phyloP scores from a whole-genome alignment of 768 basidiomycete species.

The Calocybe cyanea region DNA sequence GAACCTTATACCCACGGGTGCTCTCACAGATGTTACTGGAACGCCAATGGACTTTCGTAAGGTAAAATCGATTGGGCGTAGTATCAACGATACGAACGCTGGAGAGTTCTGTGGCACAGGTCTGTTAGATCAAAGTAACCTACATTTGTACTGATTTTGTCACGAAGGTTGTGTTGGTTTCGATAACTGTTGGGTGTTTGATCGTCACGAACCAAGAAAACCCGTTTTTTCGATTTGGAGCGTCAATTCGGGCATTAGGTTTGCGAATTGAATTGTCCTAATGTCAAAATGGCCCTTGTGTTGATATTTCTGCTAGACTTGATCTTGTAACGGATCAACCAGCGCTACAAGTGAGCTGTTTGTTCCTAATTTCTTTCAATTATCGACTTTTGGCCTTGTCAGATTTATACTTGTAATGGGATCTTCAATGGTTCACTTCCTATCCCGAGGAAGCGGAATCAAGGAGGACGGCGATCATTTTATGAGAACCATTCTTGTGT shows the following conservation, averaged over 20 bases:
- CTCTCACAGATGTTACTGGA: conserved; percentile 29
- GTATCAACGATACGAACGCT: conserved; percentile 31
- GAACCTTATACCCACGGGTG: conserved; percentile 36
- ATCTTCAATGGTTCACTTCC: conserved; percentile 30
- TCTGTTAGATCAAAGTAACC: conserved; percentile 10
- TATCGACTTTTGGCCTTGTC: not conserved
- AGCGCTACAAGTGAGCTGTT: conserved; percentile 35
- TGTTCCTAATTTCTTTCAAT: not conserved
- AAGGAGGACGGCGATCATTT: conserved; percentile 32
- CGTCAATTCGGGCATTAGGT: conserved; percentile 43
- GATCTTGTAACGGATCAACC: conserved; percentile 42
- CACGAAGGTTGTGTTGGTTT: conserved; percentile 38
- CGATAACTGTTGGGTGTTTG: conserved; percentile 46
- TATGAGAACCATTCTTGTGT: conserved; percentile 40
- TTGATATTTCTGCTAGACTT: conserved; percentile 22
- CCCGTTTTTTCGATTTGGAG: conserved; percentile 41
- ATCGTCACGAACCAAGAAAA: conserved; percentile 23
- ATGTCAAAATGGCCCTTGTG: not conserved
- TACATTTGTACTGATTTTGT: not conserved
- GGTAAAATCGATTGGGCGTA: conserved; percentile 34
- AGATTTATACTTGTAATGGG: conserved; percentile 42
- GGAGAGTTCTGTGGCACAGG: conserved; percentile 37
- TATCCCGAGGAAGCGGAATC: conserved; percentile 37
- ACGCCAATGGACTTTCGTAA: conserved; percentile 41
- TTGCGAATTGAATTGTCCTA: conserved; percentile 1